phyloP scores from a whole-genome alignment of 2,329 filamentous ascomycete genomes.

The Pestalotiopsis sp. region DNA sequence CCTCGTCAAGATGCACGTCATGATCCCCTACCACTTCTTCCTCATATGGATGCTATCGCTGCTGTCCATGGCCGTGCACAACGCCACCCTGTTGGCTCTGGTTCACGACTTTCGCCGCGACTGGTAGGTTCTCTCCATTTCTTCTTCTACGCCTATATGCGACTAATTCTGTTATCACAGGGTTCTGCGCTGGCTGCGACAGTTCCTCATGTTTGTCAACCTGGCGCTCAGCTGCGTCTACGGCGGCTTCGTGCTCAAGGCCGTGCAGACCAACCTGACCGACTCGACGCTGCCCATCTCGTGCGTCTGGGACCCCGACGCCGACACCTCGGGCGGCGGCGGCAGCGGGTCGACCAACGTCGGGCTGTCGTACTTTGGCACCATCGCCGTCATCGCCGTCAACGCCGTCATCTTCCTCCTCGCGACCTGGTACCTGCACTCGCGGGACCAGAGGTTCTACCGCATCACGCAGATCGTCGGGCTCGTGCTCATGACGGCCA shows the following conservation, averaged over 20 bases:
- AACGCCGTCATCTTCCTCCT: conserved; percentile 61
- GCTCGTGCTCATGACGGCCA: conserved; percentile 56
- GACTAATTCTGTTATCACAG: background rate
- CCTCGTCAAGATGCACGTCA: conserved; percentile 58
- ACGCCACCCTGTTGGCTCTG: conserved; percentile 65
- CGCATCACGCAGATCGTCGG: conserved; percentile 55
- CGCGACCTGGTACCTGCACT: conserved; percentile 67
- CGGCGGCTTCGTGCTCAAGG: conserved; percentile 59
- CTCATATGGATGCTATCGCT: conserved; percentile 70
- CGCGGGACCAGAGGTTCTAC: conserved; percentile 55
- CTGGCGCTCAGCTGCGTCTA: conserved; percentile 58
- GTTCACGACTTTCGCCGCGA: conserved; percentile 68
- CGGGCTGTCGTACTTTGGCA: conserved; percentile 57
- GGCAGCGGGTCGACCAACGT: conserved; percentile 36
- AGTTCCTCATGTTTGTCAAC: conserved; percentile 68
- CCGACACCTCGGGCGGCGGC: conserved; percentile 25
- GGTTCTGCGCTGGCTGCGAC: conserved; percentile 66
- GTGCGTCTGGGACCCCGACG: conserved; percentile 58
- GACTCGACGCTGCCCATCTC: conserved; percentile 59
- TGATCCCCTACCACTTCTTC: conserved; percentile 72
- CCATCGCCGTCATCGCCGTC: conserved; percentile 61
- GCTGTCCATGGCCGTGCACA: conserved; percentile 67
- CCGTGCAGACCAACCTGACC: conserved; percentile 53
- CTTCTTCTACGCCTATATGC: background rate
- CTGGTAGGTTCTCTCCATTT: conserved; percentile 40